A percentile compares a stretch with the other conserved stretches of the same genome.
Conservation (phyloP, 2,329 filamentous ascomycete species). For the Alternaria viburni region DNA sequence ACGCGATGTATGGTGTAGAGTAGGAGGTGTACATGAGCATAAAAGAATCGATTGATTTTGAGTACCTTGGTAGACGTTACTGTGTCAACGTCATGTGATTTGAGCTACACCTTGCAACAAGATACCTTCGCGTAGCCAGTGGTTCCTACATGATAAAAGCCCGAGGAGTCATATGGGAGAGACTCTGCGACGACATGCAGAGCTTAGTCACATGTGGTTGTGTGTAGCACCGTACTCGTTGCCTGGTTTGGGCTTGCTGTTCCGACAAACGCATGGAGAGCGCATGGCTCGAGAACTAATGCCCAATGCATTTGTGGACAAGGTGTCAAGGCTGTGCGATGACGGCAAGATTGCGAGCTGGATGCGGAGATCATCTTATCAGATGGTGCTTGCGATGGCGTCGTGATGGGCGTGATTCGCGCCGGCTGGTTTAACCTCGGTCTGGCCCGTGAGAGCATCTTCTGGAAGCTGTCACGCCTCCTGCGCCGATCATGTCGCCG, state of each 20-base stretch:
- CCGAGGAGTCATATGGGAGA: no score
- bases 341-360: not conserved
- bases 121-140: not conserved
- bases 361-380: slow-evolving; percentile 6
- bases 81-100: not conserved
- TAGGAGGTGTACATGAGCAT: not conserved
- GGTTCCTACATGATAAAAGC: not conserved
- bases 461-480: slow-evolving; percentile 23
- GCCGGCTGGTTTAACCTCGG: slow-evolving; percentile 19
- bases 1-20: not conserved
- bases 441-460: slow-evolving; percentile 20
- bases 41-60: not conserved
- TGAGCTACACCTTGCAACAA: not conserved
- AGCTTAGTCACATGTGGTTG: not conserved
- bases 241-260: slow-evolving; percentile 1
- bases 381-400: slow-evolving; percentile 6
- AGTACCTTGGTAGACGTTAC: not conserved
- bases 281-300: not conserved
- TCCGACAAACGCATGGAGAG: not conserved
- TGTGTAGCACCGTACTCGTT: not conserved
- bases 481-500: not conserved
- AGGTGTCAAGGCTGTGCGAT: not conserved
- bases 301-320: not conserved
- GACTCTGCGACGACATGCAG: not conserved
- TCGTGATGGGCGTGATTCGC: slow-evolving; percentile 3